Conservation (phyloP, 352 stramenopile genomes). For the Thalassiosira pacifica region DNA sequence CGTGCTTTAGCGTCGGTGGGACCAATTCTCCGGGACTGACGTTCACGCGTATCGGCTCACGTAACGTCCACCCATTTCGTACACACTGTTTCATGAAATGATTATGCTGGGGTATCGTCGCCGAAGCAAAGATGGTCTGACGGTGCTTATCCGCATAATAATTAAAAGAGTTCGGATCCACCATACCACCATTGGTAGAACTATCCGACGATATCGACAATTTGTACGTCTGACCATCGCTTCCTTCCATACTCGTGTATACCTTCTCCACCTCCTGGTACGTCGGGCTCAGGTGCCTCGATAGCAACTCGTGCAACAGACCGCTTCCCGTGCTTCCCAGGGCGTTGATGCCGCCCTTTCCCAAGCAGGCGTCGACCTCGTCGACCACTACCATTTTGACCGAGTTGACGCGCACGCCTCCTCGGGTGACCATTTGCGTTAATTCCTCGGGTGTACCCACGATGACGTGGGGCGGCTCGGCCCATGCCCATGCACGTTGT, state of each 20-base stretch:
- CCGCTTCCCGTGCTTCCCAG: slow-evolving; percentile 37
- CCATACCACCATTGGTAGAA: neutral
- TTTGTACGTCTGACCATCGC: slow-evolving; percentile 22
- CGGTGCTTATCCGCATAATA: slow-evolving; percentile 44
- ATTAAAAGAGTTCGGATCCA: no score
- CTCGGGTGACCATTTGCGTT: slow-evolving; percentile 81
- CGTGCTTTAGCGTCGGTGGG: slow-evolving; percentile 78
- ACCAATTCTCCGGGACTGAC: slow-evolving; percentile 77
- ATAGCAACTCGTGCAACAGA: slow-evolving; percentile 76
- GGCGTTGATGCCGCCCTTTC: slow-evolving; percentile 60
- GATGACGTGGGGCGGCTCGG: slow-evolving; percentile 89
- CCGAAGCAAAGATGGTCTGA: slow-evolving; percentile 86
- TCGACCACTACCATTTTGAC: slow-evolving; percentile 88
- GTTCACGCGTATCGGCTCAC: slow-evolving; percentile 76
- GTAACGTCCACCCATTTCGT: slow-evolving; percentile 84
- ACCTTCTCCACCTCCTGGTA: slow-evolving; percentile 66
- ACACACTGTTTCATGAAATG: slow-evolving; percentile 85
- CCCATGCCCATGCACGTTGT: slow-evolving; percentile 89
- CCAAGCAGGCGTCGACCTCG: slow-evolving; percentile 88
- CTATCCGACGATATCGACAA: slow-evolving; percentile 13
- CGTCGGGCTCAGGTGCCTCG: slow-evolving; percentile 78
- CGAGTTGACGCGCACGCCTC: slow-evolving; percentile 81
- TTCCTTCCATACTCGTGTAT: slow-evolving; percentile 27
- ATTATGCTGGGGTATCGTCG: slow-evolving; percentile 85
- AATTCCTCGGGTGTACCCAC: slow-evolving; percentile 88